Base-by-base conservation (phyloP, 2,329 filamentous ascomycete species). In the Paraphaeosphaeria sporulosa region DNA sequence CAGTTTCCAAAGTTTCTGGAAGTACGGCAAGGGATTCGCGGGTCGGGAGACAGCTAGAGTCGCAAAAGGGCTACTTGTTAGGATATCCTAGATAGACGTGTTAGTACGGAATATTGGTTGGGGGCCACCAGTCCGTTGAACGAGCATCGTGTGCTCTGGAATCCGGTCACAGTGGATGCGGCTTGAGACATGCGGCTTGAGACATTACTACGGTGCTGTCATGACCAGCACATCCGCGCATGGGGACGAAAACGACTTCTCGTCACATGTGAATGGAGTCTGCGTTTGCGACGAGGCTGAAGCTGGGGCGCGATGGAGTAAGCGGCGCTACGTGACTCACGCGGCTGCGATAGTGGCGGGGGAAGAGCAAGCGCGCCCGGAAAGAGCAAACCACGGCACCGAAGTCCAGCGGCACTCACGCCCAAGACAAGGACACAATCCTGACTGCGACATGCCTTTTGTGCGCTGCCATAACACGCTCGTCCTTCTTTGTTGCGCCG, bases 291-390 rank as follows among this genome's bases (percentile, higher is more conserved):
- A 50, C 30, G 27, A 50, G 30, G 48, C 30, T 49, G 48, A 50
- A 30, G 44, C 12, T 17, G n/a, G 30, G 50, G 23, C 10, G 13
- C 36, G 23, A 17, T 36, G 7, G 50, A 42, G 23, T 23, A 53
- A 53, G 50, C 50, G 36, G 49, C 49, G 50, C 50, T 53, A 30
- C 8, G 38, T 54, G 51, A 54, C 7, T 54, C 38, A 44, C 17
- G 49, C 32, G 21, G 34, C 27, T 13, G 15, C 6, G 32, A 19
- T 19, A 36, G 51, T 42, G 38, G 51, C 23, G 36, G 51, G 38
- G 50, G n/a, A n/a, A 43, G 15, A 40, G 1, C 30, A 38, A 38
- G 48, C 48, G n/a, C 48, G 30, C 48, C n/a, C 19, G 34, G 51
- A 23, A 54, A 19, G 51, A 36, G 42, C 52, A 47, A 46, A 36